Base-by-base conservation (phyloP, 2,329 filamentous ascomycete species). In the Fonsecaea pedrosoi region DNA sequence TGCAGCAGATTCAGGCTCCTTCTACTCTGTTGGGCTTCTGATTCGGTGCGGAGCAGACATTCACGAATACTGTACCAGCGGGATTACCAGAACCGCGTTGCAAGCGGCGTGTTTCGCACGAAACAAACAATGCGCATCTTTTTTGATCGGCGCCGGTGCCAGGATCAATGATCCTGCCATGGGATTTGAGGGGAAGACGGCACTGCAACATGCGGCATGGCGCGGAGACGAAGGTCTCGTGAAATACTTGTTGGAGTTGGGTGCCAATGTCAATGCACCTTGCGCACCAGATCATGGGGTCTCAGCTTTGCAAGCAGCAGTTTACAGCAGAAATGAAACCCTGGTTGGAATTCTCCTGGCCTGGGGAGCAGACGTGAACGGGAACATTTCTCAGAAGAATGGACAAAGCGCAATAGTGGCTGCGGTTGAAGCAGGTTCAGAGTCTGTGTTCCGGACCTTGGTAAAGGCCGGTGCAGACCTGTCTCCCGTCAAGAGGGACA, bases 401-500 rank as follows among this genome's bases (percentile, higher is more conserved):
- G 68, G 70, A 21, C 57, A 18, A 15, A 71, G 68, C 12, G 62
- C 54, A 15, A 30, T 64, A 25, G 18, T 25, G 4, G n/a, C 54
- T 4, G 62, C 62, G 25, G 54, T 64, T 8, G 8, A 21, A 30
- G 7, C 30, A n/a, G 35, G 18, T 2, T 25, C 13, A 32, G 10
- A 13, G n/a, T 21, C 30, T 6, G 6, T 64, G 5, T 64, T 64
- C 34, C 4, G 42, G 34, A 4, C 10, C 6, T 34, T 79, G 57
- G 70, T 78, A 10, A 69, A 74, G 10, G 72, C 70, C 34, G 81
- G 81, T 6, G 82, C 82, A 12, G 73, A 79, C 72, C 4, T 38
- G 6, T 38, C 37, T 38, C 5, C 37, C 8, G 70, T 78, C 21
- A 60, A 69, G 10, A 13, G 74, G 40, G 34, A 35, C 12, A 12